Evolutionary conservation across 2,329 filamentous ascomycete species (phyloP).

Genomic region (Dendrostoma leiphaemia): DNA sequence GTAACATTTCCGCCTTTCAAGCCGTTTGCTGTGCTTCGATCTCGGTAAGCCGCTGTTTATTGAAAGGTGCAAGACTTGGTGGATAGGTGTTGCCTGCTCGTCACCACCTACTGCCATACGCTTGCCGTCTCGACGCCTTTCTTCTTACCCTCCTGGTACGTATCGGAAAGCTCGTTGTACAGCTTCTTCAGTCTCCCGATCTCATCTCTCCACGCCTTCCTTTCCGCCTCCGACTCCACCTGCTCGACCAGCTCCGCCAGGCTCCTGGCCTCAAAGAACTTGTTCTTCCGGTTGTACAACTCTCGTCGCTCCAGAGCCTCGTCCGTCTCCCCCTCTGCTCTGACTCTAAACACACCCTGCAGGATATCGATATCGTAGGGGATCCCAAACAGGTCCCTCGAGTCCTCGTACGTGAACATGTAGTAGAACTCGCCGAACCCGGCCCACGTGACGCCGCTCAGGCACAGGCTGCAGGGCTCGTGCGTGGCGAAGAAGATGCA

Average conservation of each 20-base stretch:
- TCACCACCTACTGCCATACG: slow-evolving; percentile 43
- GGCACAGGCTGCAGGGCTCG: slow-evolving; percentile 57
- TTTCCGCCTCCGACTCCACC: slow-evolving; percentile 34
- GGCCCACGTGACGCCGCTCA: slow-evolving; percentile 57
- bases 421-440: slow-evolving; percentile 57
- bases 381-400: slow-evolving; percentile 52
- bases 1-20: too few species aligned
- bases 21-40: too few species aligned
- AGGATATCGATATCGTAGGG: slow-evolving; percentile 59
- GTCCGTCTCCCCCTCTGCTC: slow-evolving; percentile 34
- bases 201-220: slow-evolving; percentile 34
- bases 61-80: too few species aligned
- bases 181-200: slow-evolving; percentile 46
- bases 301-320: slow-evolving; percentile 36
- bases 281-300: slow-evolving; percentile 55
- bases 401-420: slow-evolving; percentile 59
- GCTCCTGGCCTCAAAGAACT: slow-evolving; percentile 49
- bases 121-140: slow-evolving; percentile 42
- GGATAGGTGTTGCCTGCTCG: too few species aligned
- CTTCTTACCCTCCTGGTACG: slow-evolving; percentile 48
- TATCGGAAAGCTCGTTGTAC: slow-evolving; percentile 44
- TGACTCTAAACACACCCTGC: slow-evolving; percentile 52
- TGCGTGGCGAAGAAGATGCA: slow-evolving; percentile 59
- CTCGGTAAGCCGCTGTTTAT: too few species aligned
- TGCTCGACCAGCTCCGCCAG: slow-evolving; percentile 38